Percentiles rank a stretch among this genome's conserved stretches.
phyloP scores from a whole-genome alignment of 352 stramenopile genomes.

The Pythium aristosporum region DNA sequence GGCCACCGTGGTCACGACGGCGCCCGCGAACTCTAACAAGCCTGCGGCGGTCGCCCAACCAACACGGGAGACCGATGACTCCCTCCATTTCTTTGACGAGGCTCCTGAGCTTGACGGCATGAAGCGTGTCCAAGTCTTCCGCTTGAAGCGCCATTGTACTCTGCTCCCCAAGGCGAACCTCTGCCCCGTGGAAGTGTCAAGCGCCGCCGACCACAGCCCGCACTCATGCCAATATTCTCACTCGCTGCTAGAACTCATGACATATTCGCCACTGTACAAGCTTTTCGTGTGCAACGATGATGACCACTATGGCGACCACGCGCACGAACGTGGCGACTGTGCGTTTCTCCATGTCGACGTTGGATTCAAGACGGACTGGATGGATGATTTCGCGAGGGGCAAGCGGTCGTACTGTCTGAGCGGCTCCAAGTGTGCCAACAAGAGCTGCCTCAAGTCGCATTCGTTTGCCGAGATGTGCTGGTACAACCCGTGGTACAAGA shows the following conservation, averaged over 20 bases:
- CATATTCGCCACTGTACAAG: conserved; percentile 12
- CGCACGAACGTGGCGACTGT: conserved; percentile 3
- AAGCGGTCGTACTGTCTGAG: conserved; percentile 10
- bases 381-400: conserved; percentile 7
- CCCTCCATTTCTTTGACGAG: conserved; percentile 7
- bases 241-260: conserved; percentile 8
- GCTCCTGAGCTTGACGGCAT: conserved; percentile 12
- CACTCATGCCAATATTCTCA: conserved; percentile 6
- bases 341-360: conserved; percentile 8
- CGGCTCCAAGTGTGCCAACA: background rate
- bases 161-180: conserved; percentile 5
- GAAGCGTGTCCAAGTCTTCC: conserved; percentile 13
- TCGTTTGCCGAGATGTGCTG: conserved; percentile 14
- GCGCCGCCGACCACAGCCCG: background rate
- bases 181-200: background rate
- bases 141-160: conserved; percentile 9
- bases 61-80: background rate
- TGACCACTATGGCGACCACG: background rate
- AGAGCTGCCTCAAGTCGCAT: conserved; percentile 10
- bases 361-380: conserved; percentile 10
- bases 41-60: background rate
- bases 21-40: background rate
- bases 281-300: conserved; percentile 6
- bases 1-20: conserved; percentile 6
- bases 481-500: conserved; percentile 14